A percentile compares a stretch with the other conserved stretches of the same genome.
Evolutionary conservation across 495 filamentous ascomycete species (phyloP).

Genomic region (Beverwykella pulmonaria): DNA sequence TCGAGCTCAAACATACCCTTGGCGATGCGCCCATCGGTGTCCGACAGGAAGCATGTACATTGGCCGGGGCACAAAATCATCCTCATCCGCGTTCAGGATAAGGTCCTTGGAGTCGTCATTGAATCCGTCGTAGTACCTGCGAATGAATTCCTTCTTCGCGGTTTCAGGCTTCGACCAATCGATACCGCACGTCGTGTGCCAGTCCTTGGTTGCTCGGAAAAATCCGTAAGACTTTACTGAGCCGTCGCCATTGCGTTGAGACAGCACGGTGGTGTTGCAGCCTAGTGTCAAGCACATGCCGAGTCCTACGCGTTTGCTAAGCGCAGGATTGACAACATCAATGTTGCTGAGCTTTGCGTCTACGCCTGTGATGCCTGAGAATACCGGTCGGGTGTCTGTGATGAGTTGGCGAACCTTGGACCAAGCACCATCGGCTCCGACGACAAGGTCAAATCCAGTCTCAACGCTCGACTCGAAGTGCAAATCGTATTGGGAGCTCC

Average conservation of each 20-base stretch:
- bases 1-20: background rate
- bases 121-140: no score
- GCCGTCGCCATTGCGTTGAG: slow-evolving; percentile 46
- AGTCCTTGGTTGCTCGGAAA: slow-evolving; percentile 43
- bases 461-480: background rate
- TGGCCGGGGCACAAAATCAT: slow-evolving; percentile 7
- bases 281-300: slow-evolving; percentile 33
- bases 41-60: slow-evolving; percentile 16
- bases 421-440: slow-evolving; percentile 39
- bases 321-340: slow-evolving; percentile 18
- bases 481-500: background rate
- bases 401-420: slow-evolving; percentile 26
- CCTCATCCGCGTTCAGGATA: slow-evolving; percentile 42
- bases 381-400: slow-evolving; percentile 19
- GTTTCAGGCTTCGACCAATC: slow-evolving; percentile 37
- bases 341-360: slow-evolving; percentile 35
- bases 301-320: slow-evolving; percentile 8
- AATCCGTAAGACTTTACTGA: slow-evolving; percentile 48
- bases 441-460: slow-evolving; percentile 31
- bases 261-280: slow-evolving; percentile 38
- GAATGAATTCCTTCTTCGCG: slow-evolving; percentile 38
- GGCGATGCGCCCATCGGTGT: background rate
- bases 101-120: no score
- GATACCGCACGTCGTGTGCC: slow-evolving; percentile 41
- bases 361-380: slow-evolving; percentile 35